phyloP scores from a whole-genome alignment of 768 basidiomycete genomes.

The Tricholomella constricta region DNA sequence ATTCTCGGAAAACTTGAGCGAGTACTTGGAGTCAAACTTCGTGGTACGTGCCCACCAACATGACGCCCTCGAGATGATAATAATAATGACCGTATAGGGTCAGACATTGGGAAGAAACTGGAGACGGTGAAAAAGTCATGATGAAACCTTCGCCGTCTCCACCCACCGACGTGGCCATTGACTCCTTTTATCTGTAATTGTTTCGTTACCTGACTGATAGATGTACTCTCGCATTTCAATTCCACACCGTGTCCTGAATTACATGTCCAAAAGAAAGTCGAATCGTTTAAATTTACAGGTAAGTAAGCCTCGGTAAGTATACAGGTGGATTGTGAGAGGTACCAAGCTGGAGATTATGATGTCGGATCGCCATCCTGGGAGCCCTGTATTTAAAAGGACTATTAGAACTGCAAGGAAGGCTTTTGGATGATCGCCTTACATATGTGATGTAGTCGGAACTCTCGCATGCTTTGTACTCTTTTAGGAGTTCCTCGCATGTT shows the following conservation, averaged over 20 bases:
- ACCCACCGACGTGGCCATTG: slow-evolving; percentile 29
- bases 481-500: slow-evolving; percentile 83
- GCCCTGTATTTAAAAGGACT: slow-evolving; percentile 17
- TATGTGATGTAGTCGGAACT: slow-evolving; percentile 93
- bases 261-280: background rate
- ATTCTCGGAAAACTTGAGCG: slow-evolving; percentile 91
- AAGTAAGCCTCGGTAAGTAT: background rate
- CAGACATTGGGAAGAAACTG: slow-evolving; percentile 86
- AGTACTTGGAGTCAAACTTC: slow-evolving; percentile 81
- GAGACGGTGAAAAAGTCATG: slow-evolving; percentile 75
- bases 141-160: slow-evolving; percentile 37
- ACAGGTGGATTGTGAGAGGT: background rate
- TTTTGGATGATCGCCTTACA: slow-evolving; percentile 10
- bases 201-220: slow-evolving; percentile 12
- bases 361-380: slow-evolving; percentile 26
- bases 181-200: slow-evolving; percentile 28
- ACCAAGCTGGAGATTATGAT: slow-evolving; percentile 4
- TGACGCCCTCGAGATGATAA: background rate
- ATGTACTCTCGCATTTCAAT: slow-evolving; percentile 7
- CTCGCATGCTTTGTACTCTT: slow-evolving; percentile 97
- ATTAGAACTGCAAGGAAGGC: background rate
- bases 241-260: background rate
- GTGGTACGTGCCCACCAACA: slow-evolving; percentile 55
- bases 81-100: slow-evolving; percentile 40
- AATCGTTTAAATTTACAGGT: background rate